Evolutionary conservation across 2,329 filamentous ascomycete species (phyloP), one percentile per base, ranked within the genome.

Genomic region (Calonectria pteridis): DNA sequence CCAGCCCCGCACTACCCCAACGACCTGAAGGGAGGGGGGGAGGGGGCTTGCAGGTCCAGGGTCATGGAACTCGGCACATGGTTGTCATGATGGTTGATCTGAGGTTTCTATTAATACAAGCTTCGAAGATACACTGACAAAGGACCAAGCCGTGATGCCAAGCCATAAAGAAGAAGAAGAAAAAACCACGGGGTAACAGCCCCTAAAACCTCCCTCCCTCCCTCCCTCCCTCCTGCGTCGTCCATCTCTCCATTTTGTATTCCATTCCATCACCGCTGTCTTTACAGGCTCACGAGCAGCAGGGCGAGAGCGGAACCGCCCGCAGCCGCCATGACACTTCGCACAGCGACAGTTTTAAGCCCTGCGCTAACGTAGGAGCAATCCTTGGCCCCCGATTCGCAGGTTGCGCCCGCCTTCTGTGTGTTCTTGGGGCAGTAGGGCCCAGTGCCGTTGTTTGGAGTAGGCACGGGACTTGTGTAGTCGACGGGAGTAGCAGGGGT

Each of bases 101-200:
- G 35, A 16, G 20, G 20, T 55, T 55, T 62, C 55, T 62, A 40
- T 62, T 62, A 62, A 62, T 40, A 62, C 55, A 62, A 62, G 33
- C 33, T 62, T 62, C 23, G 55, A 62, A 62, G 55, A 62, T 59
- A 40, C 33, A 40, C 23, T 62, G 35, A 29, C 23, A 62, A 40
- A 26, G 6, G 35, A 14, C 64, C 64, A 51, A 40, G 49, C 31
- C 20, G 18, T 29, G 16, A 10, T 62, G 55, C 55, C 55, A 62
- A 40, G 33, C 33, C 33, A 26, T 26, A 26, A 40, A 62, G 18
- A 18, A 29, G 4, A 51, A 20, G 20, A 28, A 31, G 29, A 46
- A 53, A 46, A 55, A 58, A 50, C 51, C 51, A 67, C 31, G 31
- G 37, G 33, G 55, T 26, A 59, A 59, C 13, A 37, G 4, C 33